Percentiles rank a stretch among this genome's conserved stretches.
These are phyloP conservation scores for Podila verticillata DNA, from an alignment of 192 early-diverging fungal genomes.

Conservation along the genomic window DNA sequence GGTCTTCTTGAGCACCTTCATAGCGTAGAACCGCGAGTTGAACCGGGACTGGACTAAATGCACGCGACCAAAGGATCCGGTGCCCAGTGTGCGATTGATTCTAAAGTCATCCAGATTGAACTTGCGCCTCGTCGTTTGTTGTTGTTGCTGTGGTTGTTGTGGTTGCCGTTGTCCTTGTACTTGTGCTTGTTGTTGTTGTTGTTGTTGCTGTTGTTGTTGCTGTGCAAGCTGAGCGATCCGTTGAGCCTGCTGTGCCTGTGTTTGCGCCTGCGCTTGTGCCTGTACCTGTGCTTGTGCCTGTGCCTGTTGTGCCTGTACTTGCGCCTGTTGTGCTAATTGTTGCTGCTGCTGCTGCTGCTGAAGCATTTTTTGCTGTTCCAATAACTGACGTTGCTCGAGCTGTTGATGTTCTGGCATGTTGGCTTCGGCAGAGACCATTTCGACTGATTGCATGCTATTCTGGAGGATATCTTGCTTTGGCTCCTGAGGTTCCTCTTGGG, in stretches of 20 bases:
- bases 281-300: slow-evolving; percentile 4
- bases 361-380: slow-evolving; percentile 32
- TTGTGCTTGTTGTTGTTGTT: slow-evolving; percentile 6
- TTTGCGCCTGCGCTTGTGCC: not conserved
- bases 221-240: slow-evolving; percentile 8
- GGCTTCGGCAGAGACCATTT: slow-evolving; percentile 46
- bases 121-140: slow-evolving; percentile 50
- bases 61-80: slow-evolving; percentile 97
- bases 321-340: slow-evolving; percentile 3
- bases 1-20: slow-evolving; percentile 94
- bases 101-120: slow-evolving; percentile 82
- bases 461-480: slow-evolving; percentile 6
- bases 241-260: slow-evolving; percentile 3
- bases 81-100: slow-evolving; percentile 91
- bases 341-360: slow-evolving; percentile 20
- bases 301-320: slow-evolving; percentile 9
- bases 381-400: slow-evolving; percentile 25
- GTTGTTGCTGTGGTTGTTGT: slow-evolving; percentile 26
- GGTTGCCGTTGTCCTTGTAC: slow-evolving; percentile 26
- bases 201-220: slow-evolving; percentile 15
- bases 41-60: slow-evolving; percentile 86
- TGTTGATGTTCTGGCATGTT: slow-evolving; percentile 33
- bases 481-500: slow-evolving; percentile 9
- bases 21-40: slow-evolving; percentile 91
- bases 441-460: slow-evolving; percentile 44